These are phyloP conservation scores for Brassica juncea DNA, from an alignment of 345 rosid species.

Conservation along the genomic window DNA sequence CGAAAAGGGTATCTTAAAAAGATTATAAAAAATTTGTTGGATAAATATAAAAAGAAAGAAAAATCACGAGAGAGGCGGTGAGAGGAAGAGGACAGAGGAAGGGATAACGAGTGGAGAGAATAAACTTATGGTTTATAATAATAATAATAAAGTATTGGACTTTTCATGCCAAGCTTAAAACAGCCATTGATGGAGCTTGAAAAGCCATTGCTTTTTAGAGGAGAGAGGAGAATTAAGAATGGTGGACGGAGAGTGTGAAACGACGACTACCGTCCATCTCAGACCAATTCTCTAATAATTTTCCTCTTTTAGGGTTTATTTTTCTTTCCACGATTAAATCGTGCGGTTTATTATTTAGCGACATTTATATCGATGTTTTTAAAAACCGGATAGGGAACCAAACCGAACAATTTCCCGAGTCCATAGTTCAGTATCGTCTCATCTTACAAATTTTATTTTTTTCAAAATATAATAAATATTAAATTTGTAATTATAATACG, in stretches of 20 bases:
- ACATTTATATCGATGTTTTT: neutral
- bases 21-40: slow-evolving; percentile 1
- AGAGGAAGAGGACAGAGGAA: slow-evolving; percentile 39
- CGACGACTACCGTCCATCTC: slow-evolving; percentile 42
- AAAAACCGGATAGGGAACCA: neutral
- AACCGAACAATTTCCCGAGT: neutral
- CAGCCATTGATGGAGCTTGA: slow-evolving; percentile 33
- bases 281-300: slow-evolving; percentile 19
- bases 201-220: slow-evolving; percentile 26
- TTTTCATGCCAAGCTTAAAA: neutral
- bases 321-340: slow-evolving; percentile 9
- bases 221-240: neutral
- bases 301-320: slow-evolving; percentile 19
- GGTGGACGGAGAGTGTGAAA: slow-evolving; percentile 40
- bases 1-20: slow-evolving; percentile 9
- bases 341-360: neutral
- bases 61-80: slow-evolving; percentile 35
- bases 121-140: slow-evolving; percentile 3
- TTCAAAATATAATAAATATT: too few species aligned
- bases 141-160: neutral
- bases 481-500: neutral
- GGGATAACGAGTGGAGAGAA: slow-evolving; percentile 31
- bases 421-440: neutral
- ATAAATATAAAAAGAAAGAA: slow-evolving; percentile 6
- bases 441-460: neutral